A percentile compares a stretch with the other conserved stretches of the same genome.
phyloP scores from a whole-genome alignment of 805 yeast species.

The Hanseniaspora clermontiae region DNA sequence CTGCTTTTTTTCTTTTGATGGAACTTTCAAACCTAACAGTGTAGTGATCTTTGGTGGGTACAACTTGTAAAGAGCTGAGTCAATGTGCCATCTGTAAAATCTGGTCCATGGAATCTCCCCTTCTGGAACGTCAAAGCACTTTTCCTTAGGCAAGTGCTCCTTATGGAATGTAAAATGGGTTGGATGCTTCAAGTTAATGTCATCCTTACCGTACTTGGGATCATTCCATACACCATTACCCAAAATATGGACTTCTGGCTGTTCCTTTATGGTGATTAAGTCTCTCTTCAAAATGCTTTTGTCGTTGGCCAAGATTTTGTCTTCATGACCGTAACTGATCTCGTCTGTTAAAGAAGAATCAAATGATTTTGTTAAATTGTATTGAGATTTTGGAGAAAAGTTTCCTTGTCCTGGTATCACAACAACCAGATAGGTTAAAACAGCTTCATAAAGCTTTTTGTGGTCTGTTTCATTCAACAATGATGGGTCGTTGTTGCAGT shows the following conservation, averaged over 20 bases:
- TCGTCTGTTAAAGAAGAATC: conserved; percentile 51
- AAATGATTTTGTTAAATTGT: conserved; percentile 58
- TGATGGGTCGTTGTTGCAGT: conserved; percentile 58
- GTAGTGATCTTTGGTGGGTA: conserved; percentile 83
- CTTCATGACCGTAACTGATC: conserved; percentile 65
- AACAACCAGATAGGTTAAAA: conserved; percentile 56
- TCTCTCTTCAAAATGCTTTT: conserved; percentile 65
- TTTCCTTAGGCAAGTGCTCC: conserved; percentile 46
- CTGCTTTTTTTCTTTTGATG: conserved; percentile 51
- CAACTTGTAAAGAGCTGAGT: conserved; percentile 73
- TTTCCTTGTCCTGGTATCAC: conserved; percentile 62
- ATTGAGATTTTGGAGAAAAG: conserved; percentile 63
- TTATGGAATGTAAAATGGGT: conserved; percentile 74
- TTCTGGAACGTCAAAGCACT: conserved; percentile 33
- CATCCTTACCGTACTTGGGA: conserved; percentile 44
- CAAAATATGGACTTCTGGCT: conserved; percentile 82
- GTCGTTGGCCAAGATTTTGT: conserved; percentile 56
- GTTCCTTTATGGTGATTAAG: conserved; percentile 63
- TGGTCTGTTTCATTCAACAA: conserved; percentile 55
- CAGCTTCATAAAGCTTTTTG: conserved; percentile 45
- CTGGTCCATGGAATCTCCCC: conserved; percentile 44
- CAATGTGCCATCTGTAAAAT: conserved; percentile 90
- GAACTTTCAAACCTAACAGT: conserved; percentile 68
- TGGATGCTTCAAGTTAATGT: conserved; percentile 62
- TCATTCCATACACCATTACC: conserved; percentile 67